These are phyloP conservation scores for Xylaria sp. DNA, from an alignment of 2,329 filamentous ascomycete genomes.

Conservation along the genomic window DNA sequence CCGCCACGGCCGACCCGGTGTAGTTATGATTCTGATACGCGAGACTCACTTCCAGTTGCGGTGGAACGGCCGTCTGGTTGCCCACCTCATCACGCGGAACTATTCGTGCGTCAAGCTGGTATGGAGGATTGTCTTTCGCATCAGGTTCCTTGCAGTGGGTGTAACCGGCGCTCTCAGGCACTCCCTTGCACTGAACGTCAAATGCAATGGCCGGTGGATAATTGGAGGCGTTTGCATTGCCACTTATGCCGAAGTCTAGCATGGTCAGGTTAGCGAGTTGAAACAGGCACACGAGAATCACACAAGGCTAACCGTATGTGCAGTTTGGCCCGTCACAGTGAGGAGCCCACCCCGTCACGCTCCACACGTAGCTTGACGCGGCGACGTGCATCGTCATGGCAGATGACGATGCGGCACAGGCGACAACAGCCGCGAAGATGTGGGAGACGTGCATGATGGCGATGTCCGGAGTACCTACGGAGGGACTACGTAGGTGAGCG, in stretches of 20 bases:
- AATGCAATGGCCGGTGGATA: slow-evolving; percentile 35
- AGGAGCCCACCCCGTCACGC: slow-evolving; percentile 33
- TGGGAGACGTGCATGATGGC: slow-evolving; percentile 33
- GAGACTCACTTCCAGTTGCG: slow-evolving; percentile 38
- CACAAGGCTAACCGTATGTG: slow-evolving; percentile 30
- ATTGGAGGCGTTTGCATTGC: slow-evolving; percentile 28
- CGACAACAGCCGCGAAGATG: slow-evolving; percentile 25
- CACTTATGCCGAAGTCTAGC: slow-evolving; percentile 39
- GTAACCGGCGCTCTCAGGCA: slow-evolving; percentile 34
- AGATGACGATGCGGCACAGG: slow-evolving; percentile 26
- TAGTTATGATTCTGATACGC: slow-evolving; percentile 36
- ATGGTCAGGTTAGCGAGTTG: not conserved
- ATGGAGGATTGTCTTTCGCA: slow-evolving; percentile 26
- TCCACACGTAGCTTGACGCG: slow-evolving; percentile 30
- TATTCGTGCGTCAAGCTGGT: slow-evolving; percentile 36
- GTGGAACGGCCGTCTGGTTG: slow-evolving; percentile 19
- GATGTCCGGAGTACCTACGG: not conserved
- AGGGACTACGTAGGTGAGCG: not conserved
- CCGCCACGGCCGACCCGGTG: slow-evolving; percentile 28
- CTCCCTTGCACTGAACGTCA: slow-evolving; percentile 36
- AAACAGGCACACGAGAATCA: not conserved
- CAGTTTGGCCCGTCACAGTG: slow-evolving; percentile 26
- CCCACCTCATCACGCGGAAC: slow-evolving; percentile 25
- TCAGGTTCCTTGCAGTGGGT: slow-evolving; percentile 30
- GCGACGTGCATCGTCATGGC: slow-evolving; percentile 29